Evolutionary conservation across 345 rosid genomes (phyloP).

Genomic region (Populus ilicifolia): DNA sequence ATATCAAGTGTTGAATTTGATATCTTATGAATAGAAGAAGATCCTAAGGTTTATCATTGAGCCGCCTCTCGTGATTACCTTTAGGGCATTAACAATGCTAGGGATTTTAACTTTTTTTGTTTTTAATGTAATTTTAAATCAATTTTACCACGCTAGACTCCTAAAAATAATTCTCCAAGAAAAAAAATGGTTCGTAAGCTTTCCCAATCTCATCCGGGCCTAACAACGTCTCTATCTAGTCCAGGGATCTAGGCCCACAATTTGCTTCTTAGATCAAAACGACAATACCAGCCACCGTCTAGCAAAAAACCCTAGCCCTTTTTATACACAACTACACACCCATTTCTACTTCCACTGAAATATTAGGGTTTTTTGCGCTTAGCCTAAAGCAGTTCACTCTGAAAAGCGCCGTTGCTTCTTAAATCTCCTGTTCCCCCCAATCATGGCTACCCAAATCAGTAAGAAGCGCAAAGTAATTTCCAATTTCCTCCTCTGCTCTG

Average conservation of each 20-base stretch:
- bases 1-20: no score
- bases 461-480: constrained; percentile 25
- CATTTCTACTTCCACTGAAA: background rate
- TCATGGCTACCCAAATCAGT: constrained; percentile 27
- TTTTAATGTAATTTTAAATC: no score
- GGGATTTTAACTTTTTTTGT: no score
- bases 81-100: no score
- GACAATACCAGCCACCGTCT: background rate
- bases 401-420: background rate
- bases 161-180: no score
- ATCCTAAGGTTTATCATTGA: no score
- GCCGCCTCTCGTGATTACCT: no score
- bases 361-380: background rate
- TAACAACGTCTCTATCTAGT: no score
- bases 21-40: no score
- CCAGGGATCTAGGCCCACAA: background rate
- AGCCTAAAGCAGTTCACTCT: background rate
- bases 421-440: background rate
- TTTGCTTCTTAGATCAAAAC: background rate
- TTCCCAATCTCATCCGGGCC: no score
- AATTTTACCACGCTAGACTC: no score
- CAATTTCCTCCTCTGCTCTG: background rate
- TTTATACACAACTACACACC: background rate
- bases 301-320: background rate
- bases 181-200: no score